These are phyloP conservation scores for Plectosphaerella cucumerina DNA, from an alignment of 2,329 filamentous ascomycete species.

Conservation along the genomic window DNA sequence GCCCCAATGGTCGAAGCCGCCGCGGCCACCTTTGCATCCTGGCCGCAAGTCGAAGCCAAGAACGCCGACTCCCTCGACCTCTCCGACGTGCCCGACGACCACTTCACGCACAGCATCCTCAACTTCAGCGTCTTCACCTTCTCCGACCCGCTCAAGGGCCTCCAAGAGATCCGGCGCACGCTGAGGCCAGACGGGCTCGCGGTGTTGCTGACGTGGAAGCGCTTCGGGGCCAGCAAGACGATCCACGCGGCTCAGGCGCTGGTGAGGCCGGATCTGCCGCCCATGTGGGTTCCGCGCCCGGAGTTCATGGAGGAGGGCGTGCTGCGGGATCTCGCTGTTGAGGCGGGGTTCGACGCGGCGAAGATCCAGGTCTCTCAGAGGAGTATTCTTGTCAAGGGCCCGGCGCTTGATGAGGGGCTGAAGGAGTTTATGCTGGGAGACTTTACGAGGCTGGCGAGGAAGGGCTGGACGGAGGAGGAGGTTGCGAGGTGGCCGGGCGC, in stretches of 20 bases:
- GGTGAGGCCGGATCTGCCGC: conserved; percentile 20
- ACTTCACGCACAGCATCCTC: conserved; percentile 31
- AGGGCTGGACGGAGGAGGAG: conserved; percentile 17
- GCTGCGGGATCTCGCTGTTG: conserved; percentile 11
- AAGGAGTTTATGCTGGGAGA: conserved; percentile 17
- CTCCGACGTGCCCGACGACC: conserved; percentile 16
- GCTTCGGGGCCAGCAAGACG: conserved; percentile 17
- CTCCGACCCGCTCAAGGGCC: conserved; percentile 21
- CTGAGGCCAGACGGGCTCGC: conserved; percentile 29
- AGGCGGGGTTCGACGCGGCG: conserved; percentile 17
- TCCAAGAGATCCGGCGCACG: conserved; percentile 31
- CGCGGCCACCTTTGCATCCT: neutral
- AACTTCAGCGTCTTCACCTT: conserved; percentile 35
- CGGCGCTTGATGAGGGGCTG: conserved; percentile 13
- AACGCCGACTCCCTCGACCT: neutral
- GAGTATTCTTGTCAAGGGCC: conserved; percentile 9
- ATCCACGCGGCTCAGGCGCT: conserved; percentile 22
- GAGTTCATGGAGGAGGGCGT: conserved; percentile 19
- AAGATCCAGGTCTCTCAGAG: conserved; percentile 9
- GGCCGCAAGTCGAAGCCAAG: neutral
- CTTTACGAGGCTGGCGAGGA: conserved; percentile 14
- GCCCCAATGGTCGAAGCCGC: neutral
- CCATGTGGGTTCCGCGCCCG: conserved; percentile 17
- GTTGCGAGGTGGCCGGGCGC: conserved; percentile 15
- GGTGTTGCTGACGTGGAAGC: conserved; percentile 25